Base-by-base conservation (phyloP, 768 basidiomycete species). In the Leccinellum rugosiceps region DNA sequence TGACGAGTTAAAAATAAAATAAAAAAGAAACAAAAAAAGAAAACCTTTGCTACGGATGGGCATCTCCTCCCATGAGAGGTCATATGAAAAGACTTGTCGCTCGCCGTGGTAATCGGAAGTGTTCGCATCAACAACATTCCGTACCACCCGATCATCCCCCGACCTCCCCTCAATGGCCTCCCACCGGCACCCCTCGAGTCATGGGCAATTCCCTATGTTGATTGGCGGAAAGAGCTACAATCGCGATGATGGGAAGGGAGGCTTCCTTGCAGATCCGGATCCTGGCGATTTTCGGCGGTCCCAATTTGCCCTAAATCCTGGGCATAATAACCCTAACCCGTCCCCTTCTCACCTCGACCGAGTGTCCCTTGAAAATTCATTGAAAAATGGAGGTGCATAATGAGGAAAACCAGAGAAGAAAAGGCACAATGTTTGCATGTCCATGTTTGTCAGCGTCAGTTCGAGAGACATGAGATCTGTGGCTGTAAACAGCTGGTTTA, bases 201-300 rank as follows among this genome's bases (percentile, higher is more conserved):
- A 11, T 52, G 50, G 38, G 7, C 26, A 14, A 35, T 34, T 50
- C 47, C 49, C 52, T n/a, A 44, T 56, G 45, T 48, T 65, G 66
- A 65, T 68, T 68, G 61, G 56, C 63, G 47, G 38, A 58, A 54
- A 47, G 53, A 60, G 55, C 32, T 31, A 25, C 54, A 32, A 50
- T 35, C 43, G 52, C 56, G 55, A 68, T 34, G n/a, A 41, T 43
- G 41, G 41, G n/a, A 19, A 43, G 10, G n/a, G 41, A 43, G 10
- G 50, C 64, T 66, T 68, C 67, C 51, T 55, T 57, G 60, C 58
- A 65, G 68, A 70, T 70, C 67, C 61, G 65, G 35, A 46, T 59
- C 53, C 65, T 57, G 61, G 66, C 68, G 67, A 68, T 68, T 68
- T 57, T 70, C 68, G 59, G 57, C 46, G 41, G 58, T 55, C 50